phyloP scores from a whole-genome alignment of 768 basidiomycete species.

The Hygrocybe punicea region DNA sequence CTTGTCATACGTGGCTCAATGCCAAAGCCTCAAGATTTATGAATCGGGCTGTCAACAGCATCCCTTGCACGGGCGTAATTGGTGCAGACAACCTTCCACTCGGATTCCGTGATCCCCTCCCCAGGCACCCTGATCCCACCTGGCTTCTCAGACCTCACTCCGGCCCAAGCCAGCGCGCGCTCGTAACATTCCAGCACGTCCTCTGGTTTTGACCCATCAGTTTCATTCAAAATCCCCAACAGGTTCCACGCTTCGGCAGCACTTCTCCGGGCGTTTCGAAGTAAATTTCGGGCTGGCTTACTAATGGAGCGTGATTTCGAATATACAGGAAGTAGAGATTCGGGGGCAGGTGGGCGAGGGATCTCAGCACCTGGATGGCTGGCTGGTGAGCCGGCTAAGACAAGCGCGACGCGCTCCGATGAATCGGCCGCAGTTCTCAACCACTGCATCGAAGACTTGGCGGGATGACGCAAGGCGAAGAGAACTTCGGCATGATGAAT shows the following conservation, averaged over 20 bases:
- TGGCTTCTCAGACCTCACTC: conserved; percentile 37
- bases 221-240: conserved; percentile 62
- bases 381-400: conserved; percentile 45
- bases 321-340: conserved; percentile 42
- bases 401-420: conserved; percentile 60
- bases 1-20: too few species aligned
- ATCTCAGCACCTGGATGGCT: conserved; percentile 26
- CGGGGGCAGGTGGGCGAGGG: conserved; percentile 17
- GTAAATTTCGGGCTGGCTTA: conserved; percentile 52
- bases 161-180: conserved; percentile 68
- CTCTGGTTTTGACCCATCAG: conserved; percentile 34
- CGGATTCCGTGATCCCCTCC: conserved; percentile 53
- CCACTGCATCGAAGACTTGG: conserved; percentile 50
- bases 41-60: conserved; percentile 10
- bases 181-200: conserved; percentile 61
- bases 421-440: conserved; percentile 61
- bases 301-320: conserved; percentile 48
- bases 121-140: conserved; percentile 42
- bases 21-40: too few species aligned
- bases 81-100: conserved; percentile 59
- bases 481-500: conserved; percentile 73
- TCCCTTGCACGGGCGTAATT: conserved; percentile 55
- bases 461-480: conserved; percentile 45
- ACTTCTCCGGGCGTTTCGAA: conserved; percentile 67
- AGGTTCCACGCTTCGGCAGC: conserved; percentile 76